Evolutionary conservation across 2,329 filamentous ascomycete species (phyloP).

Genomic region (Aspergillus sojae): DNA sequence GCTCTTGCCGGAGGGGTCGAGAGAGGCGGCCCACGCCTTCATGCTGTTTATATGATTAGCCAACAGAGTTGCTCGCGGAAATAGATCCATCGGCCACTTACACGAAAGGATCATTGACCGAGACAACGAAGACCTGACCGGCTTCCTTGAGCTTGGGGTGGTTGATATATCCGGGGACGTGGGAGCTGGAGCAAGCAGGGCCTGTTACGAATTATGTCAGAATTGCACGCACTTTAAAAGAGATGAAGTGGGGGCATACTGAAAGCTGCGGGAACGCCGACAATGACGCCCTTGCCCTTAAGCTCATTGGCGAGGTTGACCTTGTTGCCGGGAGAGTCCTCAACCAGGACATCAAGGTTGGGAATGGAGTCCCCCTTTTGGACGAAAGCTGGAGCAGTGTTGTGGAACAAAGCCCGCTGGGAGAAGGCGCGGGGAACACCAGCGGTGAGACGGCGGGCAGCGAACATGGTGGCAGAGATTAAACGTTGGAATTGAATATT

Average conservation of each 20-base stretch:
- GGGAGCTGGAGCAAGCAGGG: conserved; percentile 66
- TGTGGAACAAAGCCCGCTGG: conserved; percentile 42
- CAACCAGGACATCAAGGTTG: conserved; percentile 73
- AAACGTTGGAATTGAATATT: not conserved
- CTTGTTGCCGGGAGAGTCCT: conserved; percentile 88
- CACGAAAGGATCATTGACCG: conserved; percentile 95
- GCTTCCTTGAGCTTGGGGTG: conserved; percentile 76
- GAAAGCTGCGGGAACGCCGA: conserved; percentile 83
- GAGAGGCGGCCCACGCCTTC: conserved; percentile 80
- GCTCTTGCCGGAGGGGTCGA: conserved; percentile 74
- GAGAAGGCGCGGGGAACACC: conserved; percentile 33
- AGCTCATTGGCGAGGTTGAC: conserved; percentile 83
- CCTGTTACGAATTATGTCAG: conserved; percentile 35
- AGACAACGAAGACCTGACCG: conserved; percentile 84
- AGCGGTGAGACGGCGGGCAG: conserved; percentile 39
- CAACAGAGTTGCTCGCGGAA: not conserved
- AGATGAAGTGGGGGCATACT: conserved; percentile 44
- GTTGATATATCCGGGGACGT: conserved; percentile 85
- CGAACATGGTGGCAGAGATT: conserved; percentile 36
- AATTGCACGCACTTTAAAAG: not conserved
- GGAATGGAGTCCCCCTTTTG: conserved; percentile 80
- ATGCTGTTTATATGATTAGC: conserved; percentile 59
- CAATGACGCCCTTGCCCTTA: conserved; percentile 74
- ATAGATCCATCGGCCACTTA: conserved; percentile 50
- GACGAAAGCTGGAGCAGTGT: conserved; percentile 55